These are phyloP conservation scores for Naganishia vaughanmartiniae DNA, from an alignment of 768 basidiomycete genomes.

Conservation along the genomic window DNA sequence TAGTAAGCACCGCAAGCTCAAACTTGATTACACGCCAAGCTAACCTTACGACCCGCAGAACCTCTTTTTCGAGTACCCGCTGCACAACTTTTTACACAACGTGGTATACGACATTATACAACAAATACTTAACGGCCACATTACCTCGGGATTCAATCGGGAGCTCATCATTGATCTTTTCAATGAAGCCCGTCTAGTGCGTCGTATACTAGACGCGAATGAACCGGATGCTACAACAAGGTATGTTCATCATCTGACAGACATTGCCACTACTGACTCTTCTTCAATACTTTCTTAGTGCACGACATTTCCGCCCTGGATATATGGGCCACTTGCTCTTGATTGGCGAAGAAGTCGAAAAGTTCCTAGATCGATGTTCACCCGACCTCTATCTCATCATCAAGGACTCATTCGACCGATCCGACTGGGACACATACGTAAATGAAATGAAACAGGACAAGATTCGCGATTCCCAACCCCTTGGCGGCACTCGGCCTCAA, in stretches of 20 bases:
- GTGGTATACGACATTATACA: conserved; percentile 94
- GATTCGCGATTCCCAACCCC: conserved; percentile 68
- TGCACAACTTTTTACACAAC: conserved; percentile 97
- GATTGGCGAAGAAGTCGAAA: conserved; percentile 90
- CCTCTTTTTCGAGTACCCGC: conserved; percentile 90
- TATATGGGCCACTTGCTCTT: conserved; percentile 97
- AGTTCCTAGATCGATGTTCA: conserved; percentile 82
- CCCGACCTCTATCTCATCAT: conserved; percentile 68
- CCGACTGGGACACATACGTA: conserved; percentile 87
- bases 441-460: conserved; percentile 84
- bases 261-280: neutral
- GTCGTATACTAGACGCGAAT: conserved; percentile 83
- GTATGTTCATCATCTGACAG: conserved; percentile 53
- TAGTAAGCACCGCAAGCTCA: conserved; percentile 60
- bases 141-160: conserved; percentile 74
- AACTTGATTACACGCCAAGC: neutral
- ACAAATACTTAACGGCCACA: conserved; percentile 84
- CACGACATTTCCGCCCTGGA: conserved; percentile 59
- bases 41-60: conserved; percentile 58
- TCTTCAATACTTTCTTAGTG: conserved; percentile 57
- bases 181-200: conserved; percentile 76
- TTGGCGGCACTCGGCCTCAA: conserved; percentile 62
- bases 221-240: conserved; percentile 71
- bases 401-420: conserved; percentile 66
- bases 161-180: conserved; percentile 81